Percentiles rank a stretch among this genome's conserved stretches.
These are phyloP conservation scores for Zymoseptoria ardabiliae DNA, from an alignment of 2,329 filamentous ascomycete species.

Conservation along the genomic window DNA sequence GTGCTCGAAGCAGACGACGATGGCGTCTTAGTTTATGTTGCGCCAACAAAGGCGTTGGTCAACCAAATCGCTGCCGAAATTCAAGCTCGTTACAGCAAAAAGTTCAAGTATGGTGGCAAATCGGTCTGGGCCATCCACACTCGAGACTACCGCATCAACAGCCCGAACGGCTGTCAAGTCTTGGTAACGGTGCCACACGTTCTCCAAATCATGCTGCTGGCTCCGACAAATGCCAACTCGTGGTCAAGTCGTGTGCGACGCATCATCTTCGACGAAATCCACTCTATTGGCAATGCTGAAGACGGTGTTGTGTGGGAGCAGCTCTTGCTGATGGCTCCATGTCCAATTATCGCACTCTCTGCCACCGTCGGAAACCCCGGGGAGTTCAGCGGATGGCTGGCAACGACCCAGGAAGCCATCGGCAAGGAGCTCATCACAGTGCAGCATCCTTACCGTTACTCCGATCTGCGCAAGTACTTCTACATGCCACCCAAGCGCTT, in stretches of 20 bases:
- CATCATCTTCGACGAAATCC: constrained; percentile 78
- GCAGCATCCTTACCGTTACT: constrained; percentile 62
- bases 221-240: constrained; percentile 55
- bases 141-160: constrained; percentile 67
- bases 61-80: constrained; percentile 79
- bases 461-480: constrained; percentile 67
- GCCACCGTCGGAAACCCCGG: constrained; percentile 71
- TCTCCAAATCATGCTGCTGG: constrained; percentile 68
- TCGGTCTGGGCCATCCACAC: constrained; percentile 76
- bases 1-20: constrained; percentile 61
- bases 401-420: constrained; percentile 54
- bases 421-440: constrained; percentile 61
- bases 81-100: constrained; percentile 65
- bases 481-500: constrained; percentile 49
- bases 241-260: constrained; percentile 64
- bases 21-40: constrained; percentile 68
- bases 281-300: constrained; percentile 69
- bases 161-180: constrained; percentile 63
- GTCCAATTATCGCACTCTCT: constrained; percentile 70
- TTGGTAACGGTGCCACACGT: constrained; percentile 72
- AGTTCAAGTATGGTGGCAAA: constrained; percentile 51
- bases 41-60: constrained; percentile 73
- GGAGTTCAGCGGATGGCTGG: constrained; percentile 63
- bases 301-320: constrained; percentile 76
- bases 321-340: constrained; percentile 63